phyloP scores from a whole-genome alignment of 768 basidiomycete genomes.

The Lentinula detonsa region DNA sequence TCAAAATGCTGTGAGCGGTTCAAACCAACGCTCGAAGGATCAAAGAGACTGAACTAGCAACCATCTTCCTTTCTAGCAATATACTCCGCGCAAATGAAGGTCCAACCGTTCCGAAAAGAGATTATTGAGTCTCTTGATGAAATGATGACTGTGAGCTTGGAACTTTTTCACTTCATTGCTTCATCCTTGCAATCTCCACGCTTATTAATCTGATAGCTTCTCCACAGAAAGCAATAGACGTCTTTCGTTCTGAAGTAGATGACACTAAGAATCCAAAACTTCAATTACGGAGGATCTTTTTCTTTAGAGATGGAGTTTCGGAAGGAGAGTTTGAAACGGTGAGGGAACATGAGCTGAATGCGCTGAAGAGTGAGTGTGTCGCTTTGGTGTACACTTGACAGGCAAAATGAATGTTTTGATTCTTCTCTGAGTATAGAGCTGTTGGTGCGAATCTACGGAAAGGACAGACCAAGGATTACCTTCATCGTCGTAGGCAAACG shows the following conservation, averaged over 20 bases:
- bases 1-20: constrained; percentile 25
- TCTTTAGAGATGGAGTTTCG: constrained; percentile 27
- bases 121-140: constrained; percentile 51
- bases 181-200: too few species aligned
- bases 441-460: constrained; percentile 14
- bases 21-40: too few species aligned
- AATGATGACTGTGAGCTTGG: constrained; percentile 38
- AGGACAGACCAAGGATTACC: constrained; percentile 42
- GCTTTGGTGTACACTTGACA: background rate
- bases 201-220: background rate
- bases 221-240: background rate
- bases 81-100: constrained; percentile 48
- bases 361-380: constrained; percentile 11
- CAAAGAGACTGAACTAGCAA: background rate
- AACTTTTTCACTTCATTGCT: too few species aligned
- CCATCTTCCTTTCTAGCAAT: constrained; percentile 15
- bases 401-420: background rate
- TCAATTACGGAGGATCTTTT: constrained; percentile 14
- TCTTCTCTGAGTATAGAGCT: background rate
- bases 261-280: background rate
- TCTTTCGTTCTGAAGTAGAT: background rate
- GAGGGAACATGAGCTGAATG: constrained; percentile 12
- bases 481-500: constrained; percentile 58
- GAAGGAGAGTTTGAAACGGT: constrained; percentile 25
- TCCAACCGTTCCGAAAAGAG: constrained; percentile 46